These are phyloP conservation scores for Paecilomyces dactylethromorphus DNA, from an alignment of 2,329 filamentous ascomycete species.

Conservation along the genomic window DNA sequence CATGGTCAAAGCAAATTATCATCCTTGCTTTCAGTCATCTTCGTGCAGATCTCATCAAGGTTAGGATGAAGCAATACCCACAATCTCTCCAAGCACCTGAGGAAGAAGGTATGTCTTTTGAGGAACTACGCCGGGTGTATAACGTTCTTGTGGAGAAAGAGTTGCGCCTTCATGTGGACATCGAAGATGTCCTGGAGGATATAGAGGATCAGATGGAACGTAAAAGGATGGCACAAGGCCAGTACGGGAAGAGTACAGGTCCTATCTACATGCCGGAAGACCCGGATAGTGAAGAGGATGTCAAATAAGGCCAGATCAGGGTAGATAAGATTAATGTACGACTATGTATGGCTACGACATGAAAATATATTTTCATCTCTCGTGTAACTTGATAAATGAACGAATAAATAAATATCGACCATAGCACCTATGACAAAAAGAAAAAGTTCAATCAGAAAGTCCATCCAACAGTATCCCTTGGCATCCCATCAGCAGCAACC, in stretches of 20 bases:
- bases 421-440: too few relatives aligned
- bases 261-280: conserved; percentile 25
- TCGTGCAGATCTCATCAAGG: conserved; percentile 13
- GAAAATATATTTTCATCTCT: too few relatives aligned
- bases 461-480: too few relatives aligned
- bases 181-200: conserved; percentile 39
- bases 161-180: conserved; percentile 51
- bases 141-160: conserved; percentile 56
- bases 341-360: neutral
- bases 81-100: neutral
- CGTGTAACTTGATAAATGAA: too few relatives aligned
- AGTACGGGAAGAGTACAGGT: neutral
- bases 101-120: conserved; percentile 28
- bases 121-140: conserved; percentile 49
- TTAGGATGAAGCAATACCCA: neutral
- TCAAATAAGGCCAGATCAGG: conserved; percentile 8
- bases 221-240: conserved; percentile 4
- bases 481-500: too few relatives aligned
- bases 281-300: conserved; percentile 18
- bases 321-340: conserved; percentile 2
- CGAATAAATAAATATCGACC: too few relatives aligned
- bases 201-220: conserved; percentile 15
- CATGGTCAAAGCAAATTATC: conserved; percentile 58
- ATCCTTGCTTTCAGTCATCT: conserved; percentile 50
- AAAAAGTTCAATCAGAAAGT: too few relatives aligned